Percentiles rank a stretch among this genome's conserved stretches.
Conservation (phyloP, 2,329 filamentous ascomycete species). For the Knoxdaviesia capensis region DNA sequence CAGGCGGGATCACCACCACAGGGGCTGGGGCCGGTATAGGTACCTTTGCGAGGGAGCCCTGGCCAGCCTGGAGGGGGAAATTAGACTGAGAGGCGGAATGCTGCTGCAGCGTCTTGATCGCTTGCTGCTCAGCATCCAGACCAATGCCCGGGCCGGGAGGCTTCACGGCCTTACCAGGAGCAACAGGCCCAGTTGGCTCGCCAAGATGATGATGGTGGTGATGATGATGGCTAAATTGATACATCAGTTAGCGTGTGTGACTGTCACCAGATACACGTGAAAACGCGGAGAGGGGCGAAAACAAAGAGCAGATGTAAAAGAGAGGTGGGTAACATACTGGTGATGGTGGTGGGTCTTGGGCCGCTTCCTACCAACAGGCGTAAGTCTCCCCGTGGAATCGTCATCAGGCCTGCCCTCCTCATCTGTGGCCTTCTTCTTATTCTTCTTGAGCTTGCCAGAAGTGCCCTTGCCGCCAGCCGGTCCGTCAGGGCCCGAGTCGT, state of each 20-base stretch:
- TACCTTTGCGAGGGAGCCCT: conserved; percentile 1
- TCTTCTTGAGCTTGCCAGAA: conserved; percentile 14
- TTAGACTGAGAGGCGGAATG: too few relatives aligned
- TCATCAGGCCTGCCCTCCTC: conserved; percentile 52
- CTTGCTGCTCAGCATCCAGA: too few relatives aligned
- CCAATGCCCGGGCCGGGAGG: conserved; percentile 7
- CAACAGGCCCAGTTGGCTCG: conserved; percentile 14
- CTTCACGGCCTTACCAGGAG: conserved; percentile 11
- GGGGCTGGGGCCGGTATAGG: conserved; percentile 14
- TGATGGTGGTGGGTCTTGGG: conserved; percentile 51
- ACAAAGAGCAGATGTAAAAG: background rate
- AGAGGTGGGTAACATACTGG: conserved; percentile 26
- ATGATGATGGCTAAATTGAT: conserved; percentile 12
- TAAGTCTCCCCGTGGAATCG: conserved; percentile 38
- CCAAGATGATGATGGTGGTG: conserved; percentile 41
- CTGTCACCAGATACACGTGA: background rate
- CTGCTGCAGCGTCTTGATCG: too few relatives aligned
- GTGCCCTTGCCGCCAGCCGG: conserved; percentile 15
- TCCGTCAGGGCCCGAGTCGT: conserved; percentile 23
- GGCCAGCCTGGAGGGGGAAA: conserved; percentile 5
- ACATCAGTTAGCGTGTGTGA: background rate
- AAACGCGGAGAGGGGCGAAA: background rate
- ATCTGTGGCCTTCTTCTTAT: conserved; percentile 55
- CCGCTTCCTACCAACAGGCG: conserved; percentile 43
- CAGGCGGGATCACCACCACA: conserved; percentile 28